Base-by-base conservation (phyloP, 1,284 basidiomycete genomes). In the Cerrena zonata region DNA sequence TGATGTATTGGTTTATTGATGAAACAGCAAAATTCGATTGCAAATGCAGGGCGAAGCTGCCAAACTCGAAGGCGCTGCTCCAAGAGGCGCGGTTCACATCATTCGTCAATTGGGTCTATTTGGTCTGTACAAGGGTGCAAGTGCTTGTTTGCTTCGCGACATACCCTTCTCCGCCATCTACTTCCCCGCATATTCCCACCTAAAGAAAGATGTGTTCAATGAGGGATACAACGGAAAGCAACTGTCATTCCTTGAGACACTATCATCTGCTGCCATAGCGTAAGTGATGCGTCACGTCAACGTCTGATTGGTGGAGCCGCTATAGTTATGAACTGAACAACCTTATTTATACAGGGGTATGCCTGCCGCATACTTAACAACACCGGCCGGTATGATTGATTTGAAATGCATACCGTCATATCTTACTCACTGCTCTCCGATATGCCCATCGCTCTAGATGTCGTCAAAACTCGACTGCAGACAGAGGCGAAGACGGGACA, bases 381-480 rank as follows among this genome's bases (percentile, higher is more conserved):
- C 89, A 5, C 89, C 89, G 25, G 88, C 87, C 60, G 88, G 88
- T 89, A 58, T 53, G 56, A 52, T 51, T 49, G 30, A 44, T 57
- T 70, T 57, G 45, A 52, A 48, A 51, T 26, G 60, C 24, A 11
- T 43, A 18, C 39, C 10, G 22, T 11, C 19, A 37, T 37, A 23
- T 12, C 11, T 38, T 12, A 42, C 34, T 38, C 7, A 48, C 5
- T 19, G 30, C n/a, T 48, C 12, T 18, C 23, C 18, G n/a, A 11
- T 26, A 27, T 26, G 4, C 15, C 34, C 10, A 12, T 22, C n/a
- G 10, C 5, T 15, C 24, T 37, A 84, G 95, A 99, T 69, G 96
- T 99, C 53, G 91, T 98, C 68, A 99, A 99, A 80, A 99, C 95
- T n/a, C 85, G 95, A 51, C 74, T 99, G 56, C 96, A 99, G 68